These are phyloP conservation scores for Hemisphaericaspora lyxosophila DNA, from an alignment of 1,139 yeast genomes.

Conservation along the genomic window DNA sequence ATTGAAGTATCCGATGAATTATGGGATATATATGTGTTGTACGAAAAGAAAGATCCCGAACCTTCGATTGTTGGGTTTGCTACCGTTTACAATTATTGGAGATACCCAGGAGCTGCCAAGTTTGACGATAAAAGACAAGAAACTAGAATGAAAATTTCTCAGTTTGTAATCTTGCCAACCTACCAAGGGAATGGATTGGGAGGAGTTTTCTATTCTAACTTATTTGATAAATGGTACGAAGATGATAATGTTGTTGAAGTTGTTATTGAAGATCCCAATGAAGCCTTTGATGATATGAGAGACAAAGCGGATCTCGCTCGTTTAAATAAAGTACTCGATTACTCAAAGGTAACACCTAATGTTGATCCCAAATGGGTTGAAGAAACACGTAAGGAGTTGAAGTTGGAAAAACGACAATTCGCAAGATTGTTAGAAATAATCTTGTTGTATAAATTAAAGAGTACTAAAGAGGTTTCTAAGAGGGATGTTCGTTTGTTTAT, in stretches of 20 bases:
- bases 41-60: conserved; percentile 38
- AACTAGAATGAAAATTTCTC: conserved; percentile 78
- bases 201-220: conserved; percentile 54
- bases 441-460: conserved; percentile 46
- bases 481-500: conserved; percentile 57
- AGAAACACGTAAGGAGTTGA: conserved; percentile 37
- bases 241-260: conserved; percentile 64
- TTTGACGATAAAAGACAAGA: conserved; percentile 53
- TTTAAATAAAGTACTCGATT: conserved; percentile 30
- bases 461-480: conserved; percentile 27
- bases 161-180: conserved; percentile 80
- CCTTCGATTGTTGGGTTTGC: conserved; percentile 69
- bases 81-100: conserved; percentile 85
- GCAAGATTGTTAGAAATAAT: conserved; percentile 76
- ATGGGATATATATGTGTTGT: conserved; percentile 65
- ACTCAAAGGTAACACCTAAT: conserved; percentile 21
- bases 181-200: conserved; percentile 76
- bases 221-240: conserved; percentile 55
- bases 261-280: conserved; percentile 94
- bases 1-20: conserved; percentile 72
- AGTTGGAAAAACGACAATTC: conserved; percentile 78
- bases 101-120: conserved; percentile 55
- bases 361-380: conserved; percentile 47
- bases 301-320: conserved; percentile 76
- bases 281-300: conserved; percentile 85